These are phyloP conservation scores for Monilinia fructigena DNA, from an alignment of 2,329 filamentous ascomycete genomes.

Conservation along the genomic window DNA sequence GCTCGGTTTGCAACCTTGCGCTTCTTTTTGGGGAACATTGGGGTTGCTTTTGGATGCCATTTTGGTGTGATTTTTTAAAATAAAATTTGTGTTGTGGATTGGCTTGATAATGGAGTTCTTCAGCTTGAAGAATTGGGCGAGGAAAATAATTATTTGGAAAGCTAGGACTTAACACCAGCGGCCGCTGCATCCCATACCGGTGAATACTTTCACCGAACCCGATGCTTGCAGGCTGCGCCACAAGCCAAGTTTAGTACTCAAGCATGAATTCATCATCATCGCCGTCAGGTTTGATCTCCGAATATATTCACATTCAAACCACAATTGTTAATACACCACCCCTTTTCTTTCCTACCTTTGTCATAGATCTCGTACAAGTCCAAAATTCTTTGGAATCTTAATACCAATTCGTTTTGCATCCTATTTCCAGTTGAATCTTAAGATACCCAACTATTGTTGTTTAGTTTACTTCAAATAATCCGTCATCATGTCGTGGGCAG, in stretches of 20 bases:
- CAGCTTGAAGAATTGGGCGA: background rate
- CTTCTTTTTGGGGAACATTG: conserved; percentile 41
- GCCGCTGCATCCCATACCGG: background rate
- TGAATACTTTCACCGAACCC: conserved; percentile 14
- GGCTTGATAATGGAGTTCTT: conserved; percentile 8
- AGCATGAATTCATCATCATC: conserved; percentile 22
- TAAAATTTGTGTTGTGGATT: background rate
- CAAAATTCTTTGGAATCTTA: background rate
- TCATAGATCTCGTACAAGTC: background rate
- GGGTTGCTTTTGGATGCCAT: conserved; percentile 41
- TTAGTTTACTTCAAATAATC: conserved; percentile 11
- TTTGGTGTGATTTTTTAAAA: conserved; percentile 21
- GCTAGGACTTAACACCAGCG: background rate
- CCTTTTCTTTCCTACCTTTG: background rate
- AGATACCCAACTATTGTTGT: conserved; percentile 8
- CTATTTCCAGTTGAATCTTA: background rate
- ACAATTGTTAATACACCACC: conserved; percentile 5
- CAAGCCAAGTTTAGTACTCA: conserved; percentile 19
- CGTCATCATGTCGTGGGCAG: conserved; percentile 50
- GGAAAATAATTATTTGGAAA: conserved; percentile 23
- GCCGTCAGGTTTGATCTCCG: conserved; percentile 10
- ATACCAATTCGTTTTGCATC: background rate
- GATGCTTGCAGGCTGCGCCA: conserved; percentile 23
- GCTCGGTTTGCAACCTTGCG: conserved; percentile 36
- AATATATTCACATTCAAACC: conserved; percentile 13